Evolutionary conservation across 2,329 filamentous ascomycete genomes (phyloP), one percentile per base, ranked within the genome.

Genomic region (Trichoderma guizhouense): DNA sequence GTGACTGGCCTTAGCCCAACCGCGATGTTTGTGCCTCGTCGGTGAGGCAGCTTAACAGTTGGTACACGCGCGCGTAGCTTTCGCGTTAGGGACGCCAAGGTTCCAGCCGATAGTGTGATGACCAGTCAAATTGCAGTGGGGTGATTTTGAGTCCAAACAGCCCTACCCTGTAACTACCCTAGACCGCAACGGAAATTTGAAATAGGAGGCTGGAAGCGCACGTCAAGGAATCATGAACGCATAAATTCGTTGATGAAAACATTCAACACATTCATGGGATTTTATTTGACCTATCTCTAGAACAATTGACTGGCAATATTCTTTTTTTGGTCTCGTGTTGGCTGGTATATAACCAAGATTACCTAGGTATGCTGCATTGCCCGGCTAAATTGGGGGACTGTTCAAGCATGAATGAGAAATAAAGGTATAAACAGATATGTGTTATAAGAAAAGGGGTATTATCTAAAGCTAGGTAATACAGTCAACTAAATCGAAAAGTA

Each of bases 1-100:
- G 67, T 53, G 32, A 28, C 68, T 70, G 36, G 51, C 53, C 64
- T 67, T 53, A 21, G 47, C 21, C 47, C 21, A 39, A 55, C 57
- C 67, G 32, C 58, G 60, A 64, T 58, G 39, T 63, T 64, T 43
- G 47, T 71, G 68, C 68, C 60, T 71, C 43, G 60, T 71, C 60
- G 68, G 68, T 71, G 68, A 71, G 68, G 68, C 60, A 71, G 26
- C 67, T 18, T 62, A 60, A 28, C 58, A 43, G 5, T 21, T 34
- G 26, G 68, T 70, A 62, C 65, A 5, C 28, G 28, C 3, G 26
- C 39, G 12, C 32, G 39, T 24, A 24, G 28, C 14, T 12, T 11
- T 15, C n/a, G 8, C 30, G 15, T 26, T 21, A 11, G 14, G 21
- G 12, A 18, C 18, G n/a, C 18, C 21, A 39, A 30, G 15, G 64